Evolutionary conservation across 73 alveolate species (phyloP), one percentile per base, ranked within the genome.

Genomic region (Halteria grandinella): DNA sequence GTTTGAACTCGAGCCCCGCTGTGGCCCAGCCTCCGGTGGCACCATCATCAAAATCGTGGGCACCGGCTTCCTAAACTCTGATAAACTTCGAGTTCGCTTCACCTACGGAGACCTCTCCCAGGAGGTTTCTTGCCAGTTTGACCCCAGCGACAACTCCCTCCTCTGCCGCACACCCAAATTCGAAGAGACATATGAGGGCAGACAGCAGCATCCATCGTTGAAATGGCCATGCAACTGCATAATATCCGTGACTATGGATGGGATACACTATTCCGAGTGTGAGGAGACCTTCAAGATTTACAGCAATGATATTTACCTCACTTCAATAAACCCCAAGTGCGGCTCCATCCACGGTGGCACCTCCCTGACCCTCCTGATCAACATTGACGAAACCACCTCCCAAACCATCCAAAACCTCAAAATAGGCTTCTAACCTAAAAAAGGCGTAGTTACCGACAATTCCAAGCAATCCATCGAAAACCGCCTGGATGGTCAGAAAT

Each of bases 11-110:
- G 75, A 95, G 8, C 99, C 99, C 37, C 85, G 81, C 55, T 95
- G 98, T 81, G 99, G 99, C 24, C 99, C 99, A 23, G 97, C 99
- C n/a, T 71, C 91, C 15, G 99, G 99, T 44, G 98, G 98, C 23
- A 97, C 99, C 33, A 80, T 82, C 51, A 69, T 97, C 32, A 70
- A 97, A 47, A 86, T 97, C 24, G 77, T 89, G 28, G 99, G 99
- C 17, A 95, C 99, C 28, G 99, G 99, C 21, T 97, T 97, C 71
- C 86, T 91, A 27, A 92, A 95, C n/a, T 87, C 96, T 41, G 98
- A 91, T 48, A 97, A 91, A 86, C 85, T 95, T 43, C 75, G 93
- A 66, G 98, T 95, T 0, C 73, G 99, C 74, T 97, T 95, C 64
- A 79, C 92, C 36, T 93, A 93, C 76, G 99, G 99, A 24, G 96